Base-by-base conservation (phyloP, 192 early-diverging fungal genomes). In the Backusella westeae region DNA sequence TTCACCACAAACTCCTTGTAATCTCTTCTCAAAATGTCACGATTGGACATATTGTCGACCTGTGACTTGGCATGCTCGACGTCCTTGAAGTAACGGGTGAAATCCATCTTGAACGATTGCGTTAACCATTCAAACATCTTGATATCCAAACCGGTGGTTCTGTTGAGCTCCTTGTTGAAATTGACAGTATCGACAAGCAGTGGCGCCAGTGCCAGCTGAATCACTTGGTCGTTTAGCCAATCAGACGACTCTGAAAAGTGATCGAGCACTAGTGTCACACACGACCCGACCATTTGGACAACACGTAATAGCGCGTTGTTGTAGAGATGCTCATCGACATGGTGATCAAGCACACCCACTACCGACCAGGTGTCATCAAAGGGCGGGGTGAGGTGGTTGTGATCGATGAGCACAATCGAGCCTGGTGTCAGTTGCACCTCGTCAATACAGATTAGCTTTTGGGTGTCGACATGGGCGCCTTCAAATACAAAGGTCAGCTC, bases 171-270 rank as follows among this genome's bases (percentile, higher is more conserved):
- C 14, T 82, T 82, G 17, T 86, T 76, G 41, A 94, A 75, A 72
- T 89, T 81, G 38, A 89, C 80, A 0, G 93, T 92, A 63, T 94
- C 93, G 34, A 94, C 86, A 34, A 94, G 78, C 39, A 94, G 88
- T 14, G 93, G 88, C 2, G 83, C 81, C 34, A 94, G 73, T 66
- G 91, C 59, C 12, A 91, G 69, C 10, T 79, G 82, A 6, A 87
- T 75, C 0, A 92, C 42, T 17, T 72, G 75, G 6, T 79, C 76
- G 66, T 80, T 41, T 14, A 26, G 1, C 67, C 63, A 63, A 71
- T 19, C 6, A 6, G 41, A 17, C 1, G 17, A 34, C 53, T 82
- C 38, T 7, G 67, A 65, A 52, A 86, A 88, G 49, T 85, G 38
- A 10, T 83, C 78, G 12, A 85, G 69, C 3, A 93, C 84, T 3